Evolutionary conservation across 2,329 filamentous ascomycete species (phyloP).

Genomic region (Aspergillus sp.): DNA sequence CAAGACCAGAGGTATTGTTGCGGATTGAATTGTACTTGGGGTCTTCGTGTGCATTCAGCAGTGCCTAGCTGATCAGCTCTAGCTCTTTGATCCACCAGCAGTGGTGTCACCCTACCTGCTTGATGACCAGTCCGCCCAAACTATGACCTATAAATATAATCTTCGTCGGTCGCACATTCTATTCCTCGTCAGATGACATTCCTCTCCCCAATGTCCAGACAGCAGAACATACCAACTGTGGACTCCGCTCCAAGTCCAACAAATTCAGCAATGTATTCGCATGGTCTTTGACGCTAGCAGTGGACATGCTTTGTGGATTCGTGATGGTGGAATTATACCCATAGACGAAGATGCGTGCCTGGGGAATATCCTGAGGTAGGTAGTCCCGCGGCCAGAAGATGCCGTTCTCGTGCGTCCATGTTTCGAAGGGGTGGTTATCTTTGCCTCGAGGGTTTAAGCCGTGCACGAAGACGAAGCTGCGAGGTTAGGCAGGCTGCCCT

Average conservation of each 20-base stretch:
- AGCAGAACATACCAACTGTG: slow-evolving; percentile 22
- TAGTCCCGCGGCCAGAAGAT: slow-evolving; percentile 30
- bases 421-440: slow-evolving; percentile 35
- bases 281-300: slow-evolving; percentile 37
- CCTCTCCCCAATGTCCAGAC: fast-evolving
- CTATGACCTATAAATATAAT: slow-evolving; percentile 37
- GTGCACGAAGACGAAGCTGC: slow-evolving; percentile 35
- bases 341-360: slow-evolving; percentile 34
- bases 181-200: background rate
- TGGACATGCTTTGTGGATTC: slow-evolving; percentile 35
- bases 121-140: slow-evolving; percentile 35
- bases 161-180: slow-evolving; percentile 28
- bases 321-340: slow-evolving; percentile 37
- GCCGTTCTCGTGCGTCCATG: slow-evolving; percentile 34
- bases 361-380: slow-evolving; percentile 30
- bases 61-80: slow-evolving; percentile 22
- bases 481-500: background rate
- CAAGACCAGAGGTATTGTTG: slow-evolving; percentile 34
- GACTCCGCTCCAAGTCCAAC: slow-evolving; percentile 33
- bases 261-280: slow-evolving; percentile 37
- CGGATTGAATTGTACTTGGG: slow-evolving; percentile 37
- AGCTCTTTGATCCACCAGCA: too few relatives aligned
- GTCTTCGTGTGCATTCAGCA: slow-evolving; percentile 39
- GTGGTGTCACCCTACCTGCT: slow-evolving; percentile 24
- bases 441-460: slow-evolving; percentile 34